Percentiles rank a stretch among this genome's conserved stretches.
These are phyloP conservation scores for Phaseolus lunatus DNA, from an alignment of 306 rosid genomes.

Conservation along the genomic window DNA sequence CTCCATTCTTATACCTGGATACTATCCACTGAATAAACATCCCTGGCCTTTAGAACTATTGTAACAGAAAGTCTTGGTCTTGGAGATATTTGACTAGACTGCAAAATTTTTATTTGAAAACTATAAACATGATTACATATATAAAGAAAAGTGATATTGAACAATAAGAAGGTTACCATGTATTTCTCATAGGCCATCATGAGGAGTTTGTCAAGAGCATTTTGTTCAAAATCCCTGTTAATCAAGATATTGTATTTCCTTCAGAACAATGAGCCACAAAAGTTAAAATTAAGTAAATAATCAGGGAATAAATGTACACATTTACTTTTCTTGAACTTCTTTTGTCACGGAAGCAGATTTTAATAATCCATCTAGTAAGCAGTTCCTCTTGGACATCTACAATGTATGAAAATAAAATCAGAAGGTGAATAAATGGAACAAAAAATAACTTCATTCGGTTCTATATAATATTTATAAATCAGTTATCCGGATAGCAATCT, in stretches of 20 bases:
- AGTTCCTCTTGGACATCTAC: constrained; percentile 66
- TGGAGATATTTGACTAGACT: constrained; percentile 30
- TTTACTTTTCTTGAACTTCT: constrained; percentile 74
- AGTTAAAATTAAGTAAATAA: constrained; percentile 39
- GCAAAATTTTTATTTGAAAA: constrained; percentile 3
- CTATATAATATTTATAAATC: constrained; percentile 24
- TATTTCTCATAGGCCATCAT: constrained; percentile 83
- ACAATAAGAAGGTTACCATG: constrained; percentile 60
- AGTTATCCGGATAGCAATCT: constrained; percentile 9
- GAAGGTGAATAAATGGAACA: constrained; percentile 22
- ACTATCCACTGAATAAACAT: constrained; percentile 23
- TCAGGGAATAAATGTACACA: constrained; percentile 45
- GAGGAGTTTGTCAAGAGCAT: constrained; percentile 75
- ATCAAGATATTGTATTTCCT: constrained; percentile 35
- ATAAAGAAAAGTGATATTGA: not conserved
- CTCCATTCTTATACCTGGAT: constrained; percentile 4
- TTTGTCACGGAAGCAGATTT: constrained; percentile 61
- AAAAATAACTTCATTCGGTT: constrained; percentile 33
- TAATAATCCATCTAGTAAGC: constrained; percentile 63
- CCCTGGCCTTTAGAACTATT: constrained; percentile 17
- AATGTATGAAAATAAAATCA: constrained; percentile 36
- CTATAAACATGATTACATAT: constrained; percentile 4
- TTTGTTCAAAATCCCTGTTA: constrained; percentile 78
- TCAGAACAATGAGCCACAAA: constrained; percentile 41
- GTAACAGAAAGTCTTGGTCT: constrained; percentile 20